phyloP scores from a whole-genome alignment of 306 rosid genomes.

The Crotalaria pallida region DNA sequence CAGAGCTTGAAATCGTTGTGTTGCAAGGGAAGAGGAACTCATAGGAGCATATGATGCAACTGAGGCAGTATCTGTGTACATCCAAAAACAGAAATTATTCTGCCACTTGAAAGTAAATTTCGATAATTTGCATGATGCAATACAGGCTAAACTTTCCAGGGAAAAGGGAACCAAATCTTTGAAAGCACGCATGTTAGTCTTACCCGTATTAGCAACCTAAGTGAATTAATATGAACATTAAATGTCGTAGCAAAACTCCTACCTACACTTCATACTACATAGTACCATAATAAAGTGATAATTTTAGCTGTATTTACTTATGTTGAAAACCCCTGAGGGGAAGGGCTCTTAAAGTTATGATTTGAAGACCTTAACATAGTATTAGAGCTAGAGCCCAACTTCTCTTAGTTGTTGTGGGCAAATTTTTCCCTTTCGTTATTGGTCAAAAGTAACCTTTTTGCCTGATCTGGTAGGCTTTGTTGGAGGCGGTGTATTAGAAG shows the following conservation, averaged over 20 bases:
- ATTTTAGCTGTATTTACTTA: not conserved
- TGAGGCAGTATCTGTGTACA: slow-evolving; percentile 51
- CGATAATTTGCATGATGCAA: not conserved
- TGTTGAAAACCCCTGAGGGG: not conserved
- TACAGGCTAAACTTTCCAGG: not conserved
- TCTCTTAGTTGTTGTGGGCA: too few species aligned
- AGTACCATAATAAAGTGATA: not conserved
- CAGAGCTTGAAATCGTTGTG: slow-evolving; percentile 84
- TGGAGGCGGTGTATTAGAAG: too few species aligned
- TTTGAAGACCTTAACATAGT: too few species aligned
- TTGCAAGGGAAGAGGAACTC: slow-evolving; percentile 54
- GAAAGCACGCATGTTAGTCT: not conserved
- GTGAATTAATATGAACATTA: not conserved
- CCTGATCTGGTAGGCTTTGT: too few species aligned
- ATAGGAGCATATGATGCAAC: slow-evolving; percentile 39
- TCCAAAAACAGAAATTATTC: slow-evolving; percentile 5
- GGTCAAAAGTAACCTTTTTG: too few species aligned
- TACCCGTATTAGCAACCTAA: not conserved
- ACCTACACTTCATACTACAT: not conserved
- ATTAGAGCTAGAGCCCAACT: too few species aligned
- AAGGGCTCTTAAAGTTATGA: not conserved
- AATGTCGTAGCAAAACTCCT: not conserved
- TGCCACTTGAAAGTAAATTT: not conserved
- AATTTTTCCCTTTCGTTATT: too few species aligned
- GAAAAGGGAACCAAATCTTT: not conserved